Conservation (phyloP, 2,329 filamentous ascomycete genomes). For the Cryphonectria carpinicola region DNA sequence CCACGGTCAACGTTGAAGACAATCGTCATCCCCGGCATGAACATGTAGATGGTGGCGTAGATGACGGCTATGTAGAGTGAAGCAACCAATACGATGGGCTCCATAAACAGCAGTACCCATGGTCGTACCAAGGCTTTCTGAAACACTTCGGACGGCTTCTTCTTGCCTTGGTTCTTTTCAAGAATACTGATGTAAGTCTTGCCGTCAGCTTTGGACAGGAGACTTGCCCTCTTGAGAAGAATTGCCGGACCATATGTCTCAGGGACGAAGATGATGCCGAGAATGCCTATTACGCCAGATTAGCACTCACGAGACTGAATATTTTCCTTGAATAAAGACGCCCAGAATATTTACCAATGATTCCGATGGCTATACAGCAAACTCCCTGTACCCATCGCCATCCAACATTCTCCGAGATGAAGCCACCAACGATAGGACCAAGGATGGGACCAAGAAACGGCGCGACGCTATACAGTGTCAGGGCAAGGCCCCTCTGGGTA, state of each 20-base stretch:
- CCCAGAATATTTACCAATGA: conserved; percentile 34
- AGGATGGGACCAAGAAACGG: conserved; percentile 36
- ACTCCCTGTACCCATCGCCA: conserved; percentile 43
- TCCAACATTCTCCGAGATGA: conserved; percentile 36
- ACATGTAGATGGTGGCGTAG: conserved; percentile 58
- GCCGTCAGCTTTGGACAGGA: conserved; percentile 9
- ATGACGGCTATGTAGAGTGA: conserved; percentile 66
- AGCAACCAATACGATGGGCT: conserved; percentile 68
- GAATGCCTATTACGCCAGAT: not conserved
- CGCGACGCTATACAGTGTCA: conserved; percentile 40
- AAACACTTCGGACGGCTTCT: conserved; percentile 49
- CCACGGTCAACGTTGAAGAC: conserved; percentile 61
- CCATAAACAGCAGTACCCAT: conserved; percentile 66
- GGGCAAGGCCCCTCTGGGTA: conserved; percentile 52
- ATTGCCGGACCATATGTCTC: conserved; percentile 31
- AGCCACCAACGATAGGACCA: conserved; percentile 33
- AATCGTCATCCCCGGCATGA: conserved; percentile 60
- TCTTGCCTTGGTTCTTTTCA: conserved; percentile 33
- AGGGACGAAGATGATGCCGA: conserved; percentile 18
- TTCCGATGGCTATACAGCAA: not conserved
- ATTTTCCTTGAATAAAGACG: conserved; percentile 28
- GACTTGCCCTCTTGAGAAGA: not conserved
- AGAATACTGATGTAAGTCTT: conserved; percentile 31
- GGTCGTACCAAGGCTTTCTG: conserved; percentile 61
- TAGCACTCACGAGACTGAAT: conserved; percentile 13